Evolutionary conservation across 345 rosid species (phyloP).

Genomic region (Leavenworthia alabamica): DNA sequence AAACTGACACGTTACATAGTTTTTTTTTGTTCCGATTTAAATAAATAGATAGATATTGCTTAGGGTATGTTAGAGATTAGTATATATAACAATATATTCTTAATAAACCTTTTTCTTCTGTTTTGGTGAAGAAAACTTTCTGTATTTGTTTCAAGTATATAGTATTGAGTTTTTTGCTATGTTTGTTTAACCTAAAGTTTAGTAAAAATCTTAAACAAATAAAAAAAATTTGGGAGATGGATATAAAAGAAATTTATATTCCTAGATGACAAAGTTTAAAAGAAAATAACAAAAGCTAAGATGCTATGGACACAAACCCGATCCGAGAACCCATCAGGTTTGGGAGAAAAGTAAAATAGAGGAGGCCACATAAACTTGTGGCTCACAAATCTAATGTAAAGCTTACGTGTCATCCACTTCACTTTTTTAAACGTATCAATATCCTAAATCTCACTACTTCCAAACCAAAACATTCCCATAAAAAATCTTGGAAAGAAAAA

Average conservation of each 20-base stretch:
- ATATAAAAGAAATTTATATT: not conserved
- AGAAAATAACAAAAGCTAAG: not conserved
- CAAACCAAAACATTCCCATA: slow-evolving; percentile 8
- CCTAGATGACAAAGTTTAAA: not conserved
- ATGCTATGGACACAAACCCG: not conserved
- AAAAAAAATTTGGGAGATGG: not conserved
- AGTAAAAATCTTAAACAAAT: not conserved
- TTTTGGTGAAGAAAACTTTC: not conserved
- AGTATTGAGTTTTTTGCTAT: not conserved
- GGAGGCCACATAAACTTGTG: slow-evolving; percentile 75
- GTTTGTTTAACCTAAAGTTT: not conserved
- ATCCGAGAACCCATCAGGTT: not conserved
- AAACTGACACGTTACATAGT: too few relatives aligned
- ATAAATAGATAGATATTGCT: not conserved
- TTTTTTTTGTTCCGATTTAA: not conserved
- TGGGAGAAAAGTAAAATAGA: slow-evolving; percentile 36
- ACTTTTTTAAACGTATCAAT: slow-evolving; percentile 57
- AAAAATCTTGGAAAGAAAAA: not conserved
- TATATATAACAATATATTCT: not conserved
- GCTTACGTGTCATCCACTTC: slow-evolving; percentile 66
- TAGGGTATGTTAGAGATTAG: not conserved
- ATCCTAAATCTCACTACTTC: slow-evolving; percentile 19
- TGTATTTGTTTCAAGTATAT: not conserved
- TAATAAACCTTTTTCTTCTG: not conserved
- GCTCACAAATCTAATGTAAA: slow-evolving; percentile 48